A percentile compares a stretch with the other conserved stretches of the same genome.
phyloP scores from a whole-genome alignment of 2,329 filamentous ascomycete species.

The Alternaria alternata region DNA sequence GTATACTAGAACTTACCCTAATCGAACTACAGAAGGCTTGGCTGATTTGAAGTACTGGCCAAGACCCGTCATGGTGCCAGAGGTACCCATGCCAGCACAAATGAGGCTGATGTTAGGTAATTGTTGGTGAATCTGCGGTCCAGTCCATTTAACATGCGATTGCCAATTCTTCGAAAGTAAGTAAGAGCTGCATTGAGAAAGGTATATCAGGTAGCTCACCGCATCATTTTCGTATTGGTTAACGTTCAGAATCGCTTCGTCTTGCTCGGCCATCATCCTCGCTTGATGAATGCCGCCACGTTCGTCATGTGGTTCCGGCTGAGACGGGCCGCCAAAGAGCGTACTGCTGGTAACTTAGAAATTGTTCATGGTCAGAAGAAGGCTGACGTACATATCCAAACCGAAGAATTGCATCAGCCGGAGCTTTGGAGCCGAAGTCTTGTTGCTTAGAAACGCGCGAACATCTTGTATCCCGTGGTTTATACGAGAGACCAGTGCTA shows the following conservation, averaged over 20 bases:
- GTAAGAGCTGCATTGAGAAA: neutral
- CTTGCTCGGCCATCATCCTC: conserved; percentile 37
- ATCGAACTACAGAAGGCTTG: conserved; percentile 27
- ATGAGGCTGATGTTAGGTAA: conserved; percentile 65
- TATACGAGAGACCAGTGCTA: conserved; percentile 31
- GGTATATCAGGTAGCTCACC: conserved; percentile 8
- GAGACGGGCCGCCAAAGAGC: conserved; percentile 63
- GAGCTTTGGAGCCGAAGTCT: conserved; percentile 28
- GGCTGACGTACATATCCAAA: conserved; percentile 23
- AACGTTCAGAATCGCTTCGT: conserved; percentile 59
- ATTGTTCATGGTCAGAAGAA: neutral
- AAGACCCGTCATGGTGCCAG: conserved; percentile 48
- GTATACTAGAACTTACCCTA: conserved; percentile 18
- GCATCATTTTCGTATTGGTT: conserved; percentile 65
- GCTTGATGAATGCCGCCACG: conserved; percentile 31
- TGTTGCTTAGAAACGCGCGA: conserved; percentile 31
- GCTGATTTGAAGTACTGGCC: conserved; percentile 33
- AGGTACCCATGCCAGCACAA: conserved; percentile 66
- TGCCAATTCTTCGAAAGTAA: conserved; percentile 57
- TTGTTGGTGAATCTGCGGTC: conserved; percentile 65
- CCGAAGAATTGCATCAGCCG: conserved; percentile 35
- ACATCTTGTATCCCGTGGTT: conserved; percentile 29
- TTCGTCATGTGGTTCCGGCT: conserved; percentile 29
- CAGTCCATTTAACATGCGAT: conserved; percentile 66
- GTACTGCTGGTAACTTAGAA: conserved; percentile 12